These are phyloP conservation scores for Aspergillus ostianus DNA, from an alignment of 495 filamentous ascomycete genomes.

Conservation along the genomic window DNA sequence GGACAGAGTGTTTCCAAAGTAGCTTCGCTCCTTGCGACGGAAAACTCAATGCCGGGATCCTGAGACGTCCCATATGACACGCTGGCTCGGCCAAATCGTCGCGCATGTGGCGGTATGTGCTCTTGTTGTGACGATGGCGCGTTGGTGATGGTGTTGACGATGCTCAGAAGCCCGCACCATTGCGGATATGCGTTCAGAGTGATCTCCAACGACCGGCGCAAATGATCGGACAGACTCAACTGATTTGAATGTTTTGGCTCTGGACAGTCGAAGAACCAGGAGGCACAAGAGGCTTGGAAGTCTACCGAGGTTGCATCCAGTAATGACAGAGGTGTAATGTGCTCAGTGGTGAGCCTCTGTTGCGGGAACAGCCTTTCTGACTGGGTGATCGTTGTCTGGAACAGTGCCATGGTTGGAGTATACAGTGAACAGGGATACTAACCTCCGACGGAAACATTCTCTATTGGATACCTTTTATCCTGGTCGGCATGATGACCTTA, in stretches of 20 bases:
- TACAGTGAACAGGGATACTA: background rate
- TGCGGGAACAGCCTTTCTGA: conserved; percentile 16
- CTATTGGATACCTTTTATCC: background rate
- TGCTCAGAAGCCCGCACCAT: conserved; percentile 28
- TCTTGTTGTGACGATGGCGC: background rate
- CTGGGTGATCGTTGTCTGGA: background rate
- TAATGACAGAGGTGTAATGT: conserved; percentile 23
- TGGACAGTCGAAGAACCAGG: conserved; percentile 29
- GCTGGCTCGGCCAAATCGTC: conserved; percentile 35
- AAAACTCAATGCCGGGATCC: conserved; percentile 38
- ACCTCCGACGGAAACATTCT: background rate
- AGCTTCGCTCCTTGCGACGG: conserved; percentile 23
- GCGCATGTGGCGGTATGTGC: conserved; percentile 20
- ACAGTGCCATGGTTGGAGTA: background rate
- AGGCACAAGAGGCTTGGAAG: conserved; percentile 20
- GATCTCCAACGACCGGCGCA: conserved; percentile 24
- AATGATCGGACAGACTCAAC: conserved; percentile 15
- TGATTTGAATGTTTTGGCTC: background rate
- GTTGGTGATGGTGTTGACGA: conserved; percentile 14
- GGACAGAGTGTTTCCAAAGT: conserved; percentile 29
- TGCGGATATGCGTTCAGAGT: conserved; percentile 34
- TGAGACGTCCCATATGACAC: conserved; percentile 28
- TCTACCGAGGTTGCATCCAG: conserved; percentile 30
- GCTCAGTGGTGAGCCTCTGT: conserved; percentile 4
- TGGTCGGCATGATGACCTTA: background rate